Base-by-base conservation (phyloP, 768 basidiomycete species). In the Tulasnella sp. region DNA sequence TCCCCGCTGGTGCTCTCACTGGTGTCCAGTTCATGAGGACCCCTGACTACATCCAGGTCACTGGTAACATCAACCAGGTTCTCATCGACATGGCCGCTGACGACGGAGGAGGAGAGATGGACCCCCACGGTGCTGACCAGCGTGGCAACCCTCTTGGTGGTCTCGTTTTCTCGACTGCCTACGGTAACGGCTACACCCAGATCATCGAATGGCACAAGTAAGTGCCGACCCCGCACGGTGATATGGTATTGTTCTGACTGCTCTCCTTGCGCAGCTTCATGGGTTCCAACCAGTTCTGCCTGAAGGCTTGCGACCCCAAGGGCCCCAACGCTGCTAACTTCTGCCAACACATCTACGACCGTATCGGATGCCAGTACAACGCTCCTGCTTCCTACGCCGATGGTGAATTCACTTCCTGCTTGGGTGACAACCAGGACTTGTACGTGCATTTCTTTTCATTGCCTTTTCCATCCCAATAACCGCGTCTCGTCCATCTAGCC, bases 41-140 rank as follows among this genome's bases (percentile, higher is more conserved):
- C 0, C 90, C 91, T n/a, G 90, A 91, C 82, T 93, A 90, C 82
- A 86, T 93, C 44, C 92, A 92, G 81, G 84, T 93, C 75, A 90
- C 89, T 51, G 93, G 91, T 86, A 80, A 82, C 74, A 85, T 85
- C 42, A 85, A 86, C 81, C 83, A 86, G 70, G 85, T 84, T 78
- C 83, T 83, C 80, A 81, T 87, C 80, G 86, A 87, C 84, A 83
- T 87, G 78, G 67, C 71, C 0, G 67, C 76, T 9, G 83, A 82
- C 23, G 87, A 87, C 77, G 79, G 80, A 35, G 86, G 86, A 78
- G 86, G 86, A 79, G 86, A 80, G 79, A 39, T 80, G 48, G 79
- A 80, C 73, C 79, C 79, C 39, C 79, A 79, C 57, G 79, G 79
- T 75, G 79, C 79, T 42, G 79, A 80, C 46, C 39, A 78, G 70